A percentile compares a stretch with the other conserved stretches of the same genome.
These are phyloP conservation scores for Colletotrichum lentis DNA, from an alignment of 2,329 filamentous ascomycete species.

Conservation along the genomic window DNA sequence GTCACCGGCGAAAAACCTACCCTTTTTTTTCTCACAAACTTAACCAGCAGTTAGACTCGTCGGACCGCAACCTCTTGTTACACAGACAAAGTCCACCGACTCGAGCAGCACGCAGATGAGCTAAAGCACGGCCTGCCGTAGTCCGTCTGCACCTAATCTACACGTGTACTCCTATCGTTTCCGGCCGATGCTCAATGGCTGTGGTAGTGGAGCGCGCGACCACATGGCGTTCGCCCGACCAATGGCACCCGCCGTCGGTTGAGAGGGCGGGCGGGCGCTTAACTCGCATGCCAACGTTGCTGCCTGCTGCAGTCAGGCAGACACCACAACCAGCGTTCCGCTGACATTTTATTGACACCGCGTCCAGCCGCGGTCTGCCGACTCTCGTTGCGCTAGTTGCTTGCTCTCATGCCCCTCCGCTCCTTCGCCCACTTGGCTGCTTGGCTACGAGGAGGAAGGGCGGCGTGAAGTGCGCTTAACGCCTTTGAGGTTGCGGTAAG, in stretches of 20 bases:
- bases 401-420: background rate
- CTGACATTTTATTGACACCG: background rate
- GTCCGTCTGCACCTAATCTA: constrained; percentile 5
- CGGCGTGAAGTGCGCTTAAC: constrained; percentile 13
- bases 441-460: background rate
- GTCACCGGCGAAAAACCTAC: no score
- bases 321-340: constrained; percentile 2
- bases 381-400: background rate
- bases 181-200: background rate
- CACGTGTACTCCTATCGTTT: background rate
- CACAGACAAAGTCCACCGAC: background rate
- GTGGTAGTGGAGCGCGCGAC: constrained; percentile 16
- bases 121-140: constrained; percentile 12
- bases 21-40: no score
- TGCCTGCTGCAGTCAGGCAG: constrained; percentile 2
- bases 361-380: background rate
- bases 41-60: no score
- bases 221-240: constrained; percentile 15
- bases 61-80: background rate
- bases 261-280: constrained; percentile 10
- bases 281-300: constrained; percentile 24
- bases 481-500: background rate
- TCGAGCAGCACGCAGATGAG: background rate
- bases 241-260: constrained; percentile 2
- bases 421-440: constrained; percentile 11